A percentile compares a stretch with the other conserved stretches of the same genome.
These are phyloP conservation scores for Lipomyces orientalis DNA, from an alignment of 805 yeast species.

Conservation along the genomic window DNA sequence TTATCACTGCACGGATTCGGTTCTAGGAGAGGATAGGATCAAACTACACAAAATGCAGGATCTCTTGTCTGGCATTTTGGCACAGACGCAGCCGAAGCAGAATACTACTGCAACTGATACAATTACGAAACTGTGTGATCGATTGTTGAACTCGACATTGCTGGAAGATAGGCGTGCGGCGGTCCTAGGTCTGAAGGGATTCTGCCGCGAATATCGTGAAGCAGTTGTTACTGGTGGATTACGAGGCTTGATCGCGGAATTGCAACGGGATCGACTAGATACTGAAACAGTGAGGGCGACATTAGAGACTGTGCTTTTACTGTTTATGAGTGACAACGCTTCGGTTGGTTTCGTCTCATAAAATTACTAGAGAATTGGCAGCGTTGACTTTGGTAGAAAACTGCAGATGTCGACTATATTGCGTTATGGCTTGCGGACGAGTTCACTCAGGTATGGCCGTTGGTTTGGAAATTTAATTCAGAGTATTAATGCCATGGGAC, in stretches of 20 bases:
- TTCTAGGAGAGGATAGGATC: neutral
- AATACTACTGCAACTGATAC: slow-evolving; percentile 70
- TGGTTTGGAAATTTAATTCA: neutral
- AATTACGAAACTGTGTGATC: slow-evolving; percentile 84
- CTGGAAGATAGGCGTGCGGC: slow-evolving; percentile 91
- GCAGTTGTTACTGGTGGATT: slow-evolving; percentile 86
- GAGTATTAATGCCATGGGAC: slow-evolving; percentile 23
- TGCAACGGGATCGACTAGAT: slow-evolving; percentile 71
- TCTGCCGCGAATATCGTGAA: slow-evolving; percentile 87
- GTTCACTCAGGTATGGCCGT: slow-evolving; percentile 61
- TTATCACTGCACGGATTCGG: neutral
- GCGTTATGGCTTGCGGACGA: slow-evolving; percentile 96
- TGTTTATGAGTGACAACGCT: slow-evolving; percentile 71
- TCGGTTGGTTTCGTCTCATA: slow-evolving; percentile 39
- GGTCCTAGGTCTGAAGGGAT: slow-evolving; percentile 83
- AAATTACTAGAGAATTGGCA: neutral
- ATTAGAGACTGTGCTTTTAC: slow-evolving; percentile 80
- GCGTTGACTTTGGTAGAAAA: slow-evolving; percentile 38
- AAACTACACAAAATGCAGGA: slow-evolving; percentile 29
- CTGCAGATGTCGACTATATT: slow-evolving; percentile 71
- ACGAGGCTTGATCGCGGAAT: slow-evolving; percentile 69
- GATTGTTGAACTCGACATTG: slow-evolving; percentile 79
- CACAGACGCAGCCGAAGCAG: slow-evolving; percentile 57
- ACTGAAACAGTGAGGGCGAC: slow-evolving; percentile 75
- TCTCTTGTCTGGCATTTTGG: slow-evolving; percentile 46